A percentile compares a stretch with the other conserved stretches of the same genome.
These are phyloP conservation scores for Myochromella boudieri DNA, from an alignment of 768 basidiomycete species.

Conservation along the genomic window DNA sequence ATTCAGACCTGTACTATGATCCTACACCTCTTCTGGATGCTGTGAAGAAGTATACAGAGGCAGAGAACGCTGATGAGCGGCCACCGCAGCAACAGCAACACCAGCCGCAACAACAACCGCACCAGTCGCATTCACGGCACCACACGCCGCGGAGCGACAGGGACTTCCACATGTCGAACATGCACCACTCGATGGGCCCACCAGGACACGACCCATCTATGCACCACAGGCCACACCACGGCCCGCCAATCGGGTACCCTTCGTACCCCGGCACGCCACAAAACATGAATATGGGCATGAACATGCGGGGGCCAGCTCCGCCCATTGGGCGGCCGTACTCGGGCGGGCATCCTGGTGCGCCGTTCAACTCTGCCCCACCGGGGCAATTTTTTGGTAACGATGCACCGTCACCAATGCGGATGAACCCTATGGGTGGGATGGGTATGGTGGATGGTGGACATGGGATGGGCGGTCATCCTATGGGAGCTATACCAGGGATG, in stretches of 20 bases:
- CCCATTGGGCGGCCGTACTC: conserved; percentile 26
- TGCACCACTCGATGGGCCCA: conserved; percentile 27
- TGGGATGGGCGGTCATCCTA: conserved; percentile 17
- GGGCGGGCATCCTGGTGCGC: conserved; percentile 28
- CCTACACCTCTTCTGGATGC: conserved; percentile 58
- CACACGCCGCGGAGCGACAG: conserved; percentile 29
- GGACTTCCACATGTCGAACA: conserved; percentile 27
- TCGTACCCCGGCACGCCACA: conserved; percentile 32
- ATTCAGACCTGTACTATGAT: conserved; percentile 74
- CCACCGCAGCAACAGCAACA: conserved; percentile 31
- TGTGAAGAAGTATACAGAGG: conserved; percentile 45
- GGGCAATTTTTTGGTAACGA: conserved; percentile 32
- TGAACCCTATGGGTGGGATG: conserved; percentile 29
- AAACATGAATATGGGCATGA: conserved; percentile 22
- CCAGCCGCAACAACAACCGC: conserved; percentile 25
- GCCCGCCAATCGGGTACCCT: conserved; percentile 25
- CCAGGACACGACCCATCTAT: conserved; percentile 26
- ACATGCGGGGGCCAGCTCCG: conserved; percentile 27
- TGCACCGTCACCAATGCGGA: conserved; percentile 32
- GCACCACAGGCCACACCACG: conserved; percentile 24
- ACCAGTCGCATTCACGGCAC: conserved; percentile 28
- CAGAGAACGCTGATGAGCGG: conserved; percentile 37
- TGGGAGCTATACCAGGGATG: conserved; percentile 21
- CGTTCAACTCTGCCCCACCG: conserved; percentile 30
- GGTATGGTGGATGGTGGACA: conserved; percentile 20